Base-by-base conservation (phyloP, 2,329 filamentous ascomycete species). In the Magnaporthiopsis incrustans region DNA sequence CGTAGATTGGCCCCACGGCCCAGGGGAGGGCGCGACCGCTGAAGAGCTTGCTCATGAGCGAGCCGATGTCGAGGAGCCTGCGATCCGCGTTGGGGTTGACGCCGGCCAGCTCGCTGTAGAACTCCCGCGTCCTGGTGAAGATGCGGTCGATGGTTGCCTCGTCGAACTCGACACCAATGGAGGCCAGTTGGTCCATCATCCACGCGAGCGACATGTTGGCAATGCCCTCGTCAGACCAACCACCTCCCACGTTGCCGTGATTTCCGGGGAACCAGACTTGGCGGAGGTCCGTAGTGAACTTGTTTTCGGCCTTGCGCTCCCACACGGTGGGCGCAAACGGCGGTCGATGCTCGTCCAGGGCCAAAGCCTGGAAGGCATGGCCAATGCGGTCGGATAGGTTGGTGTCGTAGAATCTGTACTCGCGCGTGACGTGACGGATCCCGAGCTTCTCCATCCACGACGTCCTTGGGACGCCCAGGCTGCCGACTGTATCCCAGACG, bases 311-410 rank as follows among this genome's bases (percentile, higher is more conserved):
- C 30, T 35, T 60, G 32, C 62, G 61, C 64, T 65, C 64, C 64
- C 64, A 65, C 12, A 65, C 56, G 6, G 64, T 44, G 11, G 64
- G 64, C 35, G 25, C 57, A 58, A 86, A 87, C 0, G 82, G 78
- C 0, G 78, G 72, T 11, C 84, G 79, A 26, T 77, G 79, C 71
- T 87, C 84, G 65, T 86, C 84, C 2, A 87, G 72, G 1, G 83
- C 84, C 12, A 87, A 75, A 0, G 83, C 84, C 27, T 87, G 84
- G 68, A 86, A 86, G 0, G 82, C 84, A 69, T 85, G 78, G 68
- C 84, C 79, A 44, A 87, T 79, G 15, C 77, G 77, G 64, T 79
- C 76, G 0, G 81, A 84, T 32, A 85, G 72, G 56, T 74, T 77
- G 4, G 82, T 85, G 68, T 85, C 81, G 69, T 81, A 81, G 72